Evolutionary conservation across 2,329 filamentous ascomycete genomes (phyloP), one percentile per base, ranked within the genome.

Genomic region (Apiospora malaysiana): DNA sequence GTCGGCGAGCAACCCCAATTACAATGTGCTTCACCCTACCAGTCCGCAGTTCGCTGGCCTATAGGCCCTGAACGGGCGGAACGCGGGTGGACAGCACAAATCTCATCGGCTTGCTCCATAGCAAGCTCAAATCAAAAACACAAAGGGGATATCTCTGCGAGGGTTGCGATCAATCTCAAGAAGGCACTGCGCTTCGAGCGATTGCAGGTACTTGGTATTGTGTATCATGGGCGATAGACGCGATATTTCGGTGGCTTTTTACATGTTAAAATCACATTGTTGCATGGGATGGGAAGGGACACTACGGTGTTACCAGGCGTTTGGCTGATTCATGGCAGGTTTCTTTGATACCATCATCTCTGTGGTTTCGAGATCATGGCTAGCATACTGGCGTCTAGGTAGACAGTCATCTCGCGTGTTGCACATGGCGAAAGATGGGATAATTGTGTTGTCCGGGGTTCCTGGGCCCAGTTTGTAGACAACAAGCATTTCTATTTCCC

Each of bases 31-130:
- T 12, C 78, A 79, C 45, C 79, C 79, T 1, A 74, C 73, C 40
- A 80, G 78, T 47, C 79, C 79, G 18, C 78, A 79, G 72, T 80
- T 80, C 70, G 77, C 76, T 68, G 79, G 79, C 46, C 70, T 80
- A 72, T 80, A 75, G n/a, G 6, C 40, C 18, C 56, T 63, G 32
- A 18, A 10, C 56, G 32, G 56, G 56, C 56, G 56, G 32, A 23
- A n/a, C 27, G 12, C 42, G 42, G 42, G 12, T 8, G 42, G 16
- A 12, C 32, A 63, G 18, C 32, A 18, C 32, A n/a, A 63, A 63
- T 4, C 32, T 40, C 27, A 12, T 23, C n/a, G 37, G 18, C 40
- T 63, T 63, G 56, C 56, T 63, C 32, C 32, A 3, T 40, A 40
- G 56, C 56, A 63, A 63, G 56, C 56, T 63, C 56, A 32, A 32